phyloP scores from a whole-genome alignment of 2,329 filamentous ascomycete species.

The Ceratocystiopsis sp. region DNA sequence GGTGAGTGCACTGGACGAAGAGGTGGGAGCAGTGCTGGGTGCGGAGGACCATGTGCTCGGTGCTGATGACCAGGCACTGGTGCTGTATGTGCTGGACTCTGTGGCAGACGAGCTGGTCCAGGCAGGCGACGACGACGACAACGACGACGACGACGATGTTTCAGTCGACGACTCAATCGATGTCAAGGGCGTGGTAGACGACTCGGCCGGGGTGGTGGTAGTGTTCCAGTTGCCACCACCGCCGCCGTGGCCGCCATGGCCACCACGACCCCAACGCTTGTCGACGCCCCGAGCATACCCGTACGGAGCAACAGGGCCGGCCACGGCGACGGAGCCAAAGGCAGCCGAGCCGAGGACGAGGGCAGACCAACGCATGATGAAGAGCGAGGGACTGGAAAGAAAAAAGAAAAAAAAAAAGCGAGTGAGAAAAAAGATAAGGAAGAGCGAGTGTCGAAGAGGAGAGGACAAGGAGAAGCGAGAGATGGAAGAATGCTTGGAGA shows the following conservation, averaged over 20 bases:
- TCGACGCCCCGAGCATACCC: too few relatives aligned
- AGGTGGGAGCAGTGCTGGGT: too few relatives aligned
- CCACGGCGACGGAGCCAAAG: slow-evolving; percentile 1
- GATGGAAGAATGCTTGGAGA: too few relatives aligned
- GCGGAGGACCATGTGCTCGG: background rate
- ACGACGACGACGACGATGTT: background rate
- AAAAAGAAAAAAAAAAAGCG: background rate
- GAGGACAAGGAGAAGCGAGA: too few relatives aligned
- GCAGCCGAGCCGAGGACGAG: slow-evolving; percentile 6
- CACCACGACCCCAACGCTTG: too few relatives aligned
- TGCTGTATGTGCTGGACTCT: too few relatives aligned
- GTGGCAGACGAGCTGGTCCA: background rate
- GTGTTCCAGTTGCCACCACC: too few relatives aligned
- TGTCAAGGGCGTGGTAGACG: too few relatives aligned
- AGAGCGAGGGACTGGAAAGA: background rate
- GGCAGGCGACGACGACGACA: background rate
- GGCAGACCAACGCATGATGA: slow-evolving; percentile 6
- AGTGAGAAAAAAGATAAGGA: background rate
- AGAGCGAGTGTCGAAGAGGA: background rate
- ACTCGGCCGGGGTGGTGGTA: too few relatives aligned
- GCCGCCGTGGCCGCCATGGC: too few relatives aligned
- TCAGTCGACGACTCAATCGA: background rate
- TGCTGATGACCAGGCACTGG: background rate
- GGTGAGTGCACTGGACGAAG: too few relatives aligned
- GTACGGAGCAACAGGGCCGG: slow-evolving; percentile 1